phyloP scores from a whole-genome alignment of 1,284 basidiomycete genomes.

The Apiotrichum siamense region DNA sequence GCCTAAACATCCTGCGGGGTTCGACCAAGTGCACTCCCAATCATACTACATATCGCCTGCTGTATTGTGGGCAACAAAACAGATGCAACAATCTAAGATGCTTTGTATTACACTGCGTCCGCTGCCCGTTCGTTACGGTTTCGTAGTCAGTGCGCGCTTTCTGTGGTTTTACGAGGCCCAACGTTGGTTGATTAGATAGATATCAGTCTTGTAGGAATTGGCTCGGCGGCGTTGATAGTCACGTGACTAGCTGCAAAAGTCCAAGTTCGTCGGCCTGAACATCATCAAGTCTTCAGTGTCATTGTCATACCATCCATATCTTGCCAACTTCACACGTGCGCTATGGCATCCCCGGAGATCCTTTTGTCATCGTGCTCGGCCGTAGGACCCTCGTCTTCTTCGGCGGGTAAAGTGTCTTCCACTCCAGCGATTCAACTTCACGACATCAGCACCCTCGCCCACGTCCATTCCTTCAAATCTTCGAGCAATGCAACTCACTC shows the following conservation, averaged over 20 bases:
- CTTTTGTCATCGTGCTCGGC: slow-evolving; percentile 40
- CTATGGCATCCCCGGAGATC: slow-evolving; percentile 40
- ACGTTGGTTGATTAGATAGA: neutral
- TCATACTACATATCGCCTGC: slow-evolving; percentile 3
- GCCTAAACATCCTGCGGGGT: slow-evolving; percentile 27
- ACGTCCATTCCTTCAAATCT: slow-evolving; percentile 47
- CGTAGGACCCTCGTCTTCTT: slow-evolving; percentile 17
- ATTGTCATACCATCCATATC: neutral
- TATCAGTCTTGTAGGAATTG: neutral
- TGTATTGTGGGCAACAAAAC: slow-evolving; percentile 10
- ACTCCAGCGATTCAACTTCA: slow-evolving; percentile 46
- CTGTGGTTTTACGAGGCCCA: no score
- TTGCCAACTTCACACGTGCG: neutral
- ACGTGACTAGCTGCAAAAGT: slow-evolving; percentile 8
- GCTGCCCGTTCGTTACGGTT: neutral
- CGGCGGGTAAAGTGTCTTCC: slow-evolving; percentile 15
- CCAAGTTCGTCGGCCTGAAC: no score
- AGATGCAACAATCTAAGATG: slow-evolving; percentile 18
- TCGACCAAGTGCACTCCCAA: no score
- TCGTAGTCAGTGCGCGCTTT: no score
- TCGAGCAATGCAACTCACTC: slow-evolving; percentile 33
- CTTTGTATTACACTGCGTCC: neutral
- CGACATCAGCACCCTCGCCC: slow-evolving; percentile 41
- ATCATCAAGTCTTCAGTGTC: no score
- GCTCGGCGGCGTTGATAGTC: neutral